Base-by-base conservation (phyloP, 1,284 basidiomycete species). In the Xerocomus nothofagi region DNA sequence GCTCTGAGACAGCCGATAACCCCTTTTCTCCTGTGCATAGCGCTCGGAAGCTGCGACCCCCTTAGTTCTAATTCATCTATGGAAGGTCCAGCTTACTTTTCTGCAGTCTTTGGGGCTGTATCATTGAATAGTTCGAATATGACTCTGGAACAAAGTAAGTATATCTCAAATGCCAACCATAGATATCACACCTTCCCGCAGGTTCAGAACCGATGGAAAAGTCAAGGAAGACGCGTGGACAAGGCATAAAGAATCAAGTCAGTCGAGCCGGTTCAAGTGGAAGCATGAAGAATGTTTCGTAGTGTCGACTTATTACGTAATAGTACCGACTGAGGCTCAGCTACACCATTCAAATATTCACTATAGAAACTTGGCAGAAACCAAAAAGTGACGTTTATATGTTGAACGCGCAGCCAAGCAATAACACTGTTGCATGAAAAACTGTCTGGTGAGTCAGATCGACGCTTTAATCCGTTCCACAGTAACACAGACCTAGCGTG, bases 21-120 rank as follows among this genome's bases (percentile, higher is more conserved):
- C 92, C 91, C 62, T 84, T 86, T 66, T 94, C 89, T 12, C 93
- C 93, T 0, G 92, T 95, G 67, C 90, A 93, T 50, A 97, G 74
- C 10, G 86, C 86, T 39, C 92, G 84, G 66, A 97, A 97, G 72
- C 91, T 93, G 58, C 6, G 38, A 38, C 37, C 26, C 44, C 9
- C 11, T 62, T 27, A 57, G 53, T 34, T 46, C 6, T 21, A 14
- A 54, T 33, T 10, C 31, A 41, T 21, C 7, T 14, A 39, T 44
- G 12, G 12, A 27, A 7, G 17, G 3, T 32, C 29, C 3, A 30
- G 61, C 79, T 54, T 58, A 91, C 89, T 96, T 96, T 74, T 95
- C 93, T 47, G 78, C 79, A 6, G 93, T 93, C 70, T 87, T 88
- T 8, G 93, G 93, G 4, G 82, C 85, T 5, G 75, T 74, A 63